A percentile compares a stretch with the other conserved stretches of the same genome.
These are phyloP conservation scores for Trichoderma sp. DNA, from an alignment of 2,329 filamentous ascomycete genomes.

Conservation along the genomic window DNA sequence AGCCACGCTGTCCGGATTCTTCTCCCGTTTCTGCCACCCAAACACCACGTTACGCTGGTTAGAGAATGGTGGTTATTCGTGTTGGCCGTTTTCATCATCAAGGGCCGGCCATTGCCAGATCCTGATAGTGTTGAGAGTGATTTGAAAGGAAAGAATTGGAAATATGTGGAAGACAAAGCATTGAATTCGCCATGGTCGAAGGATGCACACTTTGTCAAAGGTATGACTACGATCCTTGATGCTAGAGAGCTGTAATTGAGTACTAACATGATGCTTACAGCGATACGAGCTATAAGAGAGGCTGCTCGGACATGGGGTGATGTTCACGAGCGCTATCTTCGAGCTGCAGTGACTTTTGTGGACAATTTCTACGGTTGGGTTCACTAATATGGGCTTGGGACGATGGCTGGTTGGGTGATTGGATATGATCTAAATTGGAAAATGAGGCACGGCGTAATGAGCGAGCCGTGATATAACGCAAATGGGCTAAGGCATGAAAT, in stretches of 20 bases:
- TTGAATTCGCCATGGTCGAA: conserved; percentile 64
- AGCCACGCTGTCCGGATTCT: conserved; percentile 87
- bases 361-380: conserved; percentile 71
- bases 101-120: conserved; percentile 70
- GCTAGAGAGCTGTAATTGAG: not conserved
- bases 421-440: not conserved
- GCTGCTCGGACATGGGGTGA: conserved; percentile 74
- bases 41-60: conserved; percentile 71
- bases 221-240: conserved; percentile 41
- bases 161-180: conserved; percentile 69
- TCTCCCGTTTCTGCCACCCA: conserved; percentile 70
- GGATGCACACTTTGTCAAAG: conserved; percentile 85
- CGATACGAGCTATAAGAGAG: conserved; percentile 70
- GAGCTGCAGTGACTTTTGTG: conserved; percentile 68
- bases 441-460: not conserved
- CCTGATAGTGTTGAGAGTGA: conserved; percentile 61
- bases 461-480: not conserved
- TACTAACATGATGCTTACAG: conserved; percentile 39
- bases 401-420: not conserved
- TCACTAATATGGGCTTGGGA: not conserved
- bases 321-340: conserved; percentile 62
- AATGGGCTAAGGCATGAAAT: not conserved
- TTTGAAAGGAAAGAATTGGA: conserved; percentile 68
- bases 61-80: conserved; percentile 89
- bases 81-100: conserved; percentile 72